phyloP scores from a whole-genome alignment of 2,329 filamentous ascomycete genomes.

The Lachnellula suecica region DNA sequence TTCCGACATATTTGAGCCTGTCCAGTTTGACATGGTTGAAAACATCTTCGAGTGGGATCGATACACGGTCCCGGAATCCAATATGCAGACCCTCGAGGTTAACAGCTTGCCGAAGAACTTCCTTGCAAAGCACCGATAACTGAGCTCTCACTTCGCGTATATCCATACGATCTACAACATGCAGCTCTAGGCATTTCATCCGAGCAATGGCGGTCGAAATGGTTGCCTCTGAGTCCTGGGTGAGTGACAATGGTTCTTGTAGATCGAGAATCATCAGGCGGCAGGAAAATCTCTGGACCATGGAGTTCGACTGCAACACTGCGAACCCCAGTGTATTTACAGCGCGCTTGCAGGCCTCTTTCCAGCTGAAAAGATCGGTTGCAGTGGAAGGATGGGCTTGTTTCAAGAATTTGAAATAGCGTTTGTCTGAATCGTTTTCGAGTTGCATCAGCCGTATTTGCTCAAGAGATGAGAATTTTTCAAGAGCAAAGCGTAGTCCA shows the following conservation, averaged over 20 bases:
- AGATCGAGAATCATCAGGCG: conserved; percentile 63
- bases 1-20: conserved; percentile 60
- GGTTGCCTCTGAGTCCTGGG: conserved; percentile 44
- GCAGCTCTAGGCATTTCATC: conserved; percentile 62
- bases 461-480: conserved; percentile 57
- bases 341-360: conserved; percentile 60
- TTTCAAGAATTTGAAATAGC: conserved; percentile 50
- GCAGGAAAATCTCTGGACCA: conserved; percentile 37
- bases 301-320: conserved; percentile 53
- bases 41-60: conserved; percentile 56
- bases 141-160: conserved; percentile 50
- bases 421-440: conserved; percentile 57
- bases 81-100: conserved; percentile 64
- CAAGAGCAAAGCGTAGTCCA: conserved; percentile 23
- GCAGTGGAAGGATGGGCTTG: conserved; percentile 41
- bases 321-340: conserved; percentile 57
- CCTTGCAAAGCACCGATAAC: conserved; percentile 55
- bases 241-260: conserved; percentile 53
- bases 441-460: conserved; percentile 64
- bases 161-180: conserved; percentile 51
- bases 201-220: conserved; percentile 52
- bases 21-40: conserved; percentile 64
- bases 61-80: conserved; percentile 59
- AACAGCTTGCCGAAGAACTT: conserved; percentile 56
- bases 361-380: conserved; percentile 54